These are phyloP conservation scores for Fusarium temperatum DNA, from an alignment of 2,329 filamentous ascomycete genomes.

Conservation along the genomic window DNA sequence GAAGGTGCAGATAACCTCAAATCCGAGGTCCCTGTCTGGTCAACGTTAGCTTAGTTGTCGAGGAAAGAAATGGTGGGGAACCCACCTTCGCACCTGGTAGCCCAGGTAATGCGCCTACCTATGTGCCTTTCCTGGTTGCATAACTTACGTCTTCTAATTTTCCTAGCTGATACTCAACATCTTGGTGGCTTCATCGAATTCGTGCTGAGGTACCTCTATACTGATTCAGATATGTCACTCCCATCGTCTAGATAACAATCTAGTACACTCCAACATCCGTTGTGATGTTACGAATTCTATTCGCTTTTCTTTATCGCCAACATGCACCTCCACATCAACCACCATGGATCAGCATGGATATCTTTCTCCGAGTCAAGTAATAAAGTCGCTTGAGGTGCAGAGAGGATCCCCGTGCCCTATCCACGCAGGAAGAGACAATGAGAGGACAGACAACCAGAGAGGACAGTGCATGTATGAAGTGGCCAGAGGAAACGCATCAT, in stretches of 20 bases:
- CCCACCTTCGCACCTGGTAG: not conserved
- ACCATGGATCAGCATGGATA: constrained; percentile 10
- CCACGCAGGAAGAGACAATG: constrained; percentile 24
- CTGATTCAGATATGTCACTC: constrained; percentile 2
- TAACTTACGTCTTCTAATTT: not conserved
- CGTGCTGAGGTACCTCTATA: not conserved
- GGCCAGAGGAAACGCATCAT: constrained; percentile 37
- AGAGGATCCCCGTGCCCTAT: constrained; percentile 32
- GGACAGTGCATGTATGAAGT: constrained; percentile 21
- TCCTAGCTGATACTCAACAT: constrained; percentile 11
- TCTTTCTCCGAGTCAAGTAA: constrained; percentile 25
- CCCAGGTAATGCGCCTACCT: not conserved
- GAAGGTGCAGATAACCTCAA: constrained; percentile 28
- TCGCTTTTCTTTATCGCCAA: not conserved
- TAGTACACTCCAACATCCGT: not conserved
- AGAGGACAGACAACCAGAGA: not conserved
- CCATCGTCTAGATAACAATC: not conserved
- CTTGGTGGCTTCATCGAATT: constrained; percentile 9
- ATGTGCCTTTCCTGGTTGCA: not conserved
- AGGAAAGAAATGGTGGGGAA: constrained; percentile 16
- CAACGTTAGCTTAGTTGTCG: constrained; percentile 24
- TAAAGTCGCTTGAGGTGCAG: constrained; percentile 22
- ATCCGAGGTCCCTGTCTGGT: constrained; percentile 14
- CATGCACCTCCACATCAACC: constrained; percentile 14
- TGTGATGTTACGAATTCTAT: constrained; percentile 1